phyloP scores from a whole-genome alignment of 2,329 filamentous ascomycete species.

The Talaromyces sp. region DNA sequence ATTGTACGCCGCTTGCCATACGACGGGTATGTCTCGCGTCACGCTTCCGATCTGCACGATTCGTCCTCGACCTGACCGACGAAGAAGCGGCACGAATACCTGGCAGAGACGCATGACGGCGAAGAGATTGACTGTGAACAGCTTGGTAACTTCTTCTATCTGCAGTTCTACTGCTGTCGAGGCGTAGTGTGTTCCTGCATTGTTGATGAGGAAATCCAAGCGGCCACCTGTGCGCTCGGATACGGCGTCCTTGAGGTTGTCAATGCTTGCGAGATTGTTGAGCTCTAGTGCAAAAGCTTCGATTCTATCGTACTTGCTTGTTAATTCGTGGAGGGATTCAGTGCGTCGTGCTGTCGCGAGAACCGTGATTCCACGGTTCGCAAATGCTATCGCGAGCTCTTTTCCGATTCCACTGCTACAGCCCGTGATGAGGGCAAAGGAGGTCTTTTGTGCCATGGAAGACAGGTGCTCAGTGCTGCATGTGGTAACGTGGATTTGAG shows the following conservation, averaged over 20 bases:
- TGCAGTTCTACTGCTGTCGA: background rate
- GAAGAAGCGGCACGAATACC: slow-evolving; percentile 17
- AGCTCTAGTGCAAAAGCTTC: background rate
- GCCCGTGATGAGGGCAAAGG: slow-evolving; percentile 12
- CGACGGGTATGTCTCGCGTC: slow-evolving; percentile 15
- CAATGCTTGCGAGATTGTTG: background rate
- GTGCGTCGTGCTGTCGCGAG: slow-evolving; percentile 11
- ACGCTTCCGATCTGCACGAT: slow-evolving; percentile 25
- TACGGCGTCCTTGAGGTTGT: background rate
- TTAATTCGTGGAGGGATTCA: slow-evolving; percentile 1
- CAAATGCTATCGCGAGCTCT: slow-evolving; percentile 9
- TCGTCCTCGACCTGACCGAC: slow-evolving; percentile 13
- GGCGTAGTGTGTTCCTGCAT: background rate
- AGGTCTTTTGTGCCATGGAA: background rate
- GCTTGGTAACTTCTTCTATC: background rate
- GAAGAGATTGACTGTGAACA: background rate
- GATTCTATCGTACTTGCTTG: background rate
- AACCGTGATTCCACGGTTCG: slow-evolving; percentile 4
- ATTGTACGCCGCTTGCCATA: slow-evolving; percentile 11
- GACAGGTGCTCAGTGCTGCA: background rate
- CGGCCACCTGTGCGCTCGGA: background rate
- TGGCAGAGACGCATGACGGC: background rate
- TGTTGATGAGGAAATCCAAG: background rate
- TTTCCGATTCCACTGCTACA: slow-evolving; percentile 14
- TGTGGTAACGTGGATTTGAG: too few relatives aligned